Evolutionary conservation across 169 alveolate species (phyloP).

Genomic region (Fabrea salina): DNA sequence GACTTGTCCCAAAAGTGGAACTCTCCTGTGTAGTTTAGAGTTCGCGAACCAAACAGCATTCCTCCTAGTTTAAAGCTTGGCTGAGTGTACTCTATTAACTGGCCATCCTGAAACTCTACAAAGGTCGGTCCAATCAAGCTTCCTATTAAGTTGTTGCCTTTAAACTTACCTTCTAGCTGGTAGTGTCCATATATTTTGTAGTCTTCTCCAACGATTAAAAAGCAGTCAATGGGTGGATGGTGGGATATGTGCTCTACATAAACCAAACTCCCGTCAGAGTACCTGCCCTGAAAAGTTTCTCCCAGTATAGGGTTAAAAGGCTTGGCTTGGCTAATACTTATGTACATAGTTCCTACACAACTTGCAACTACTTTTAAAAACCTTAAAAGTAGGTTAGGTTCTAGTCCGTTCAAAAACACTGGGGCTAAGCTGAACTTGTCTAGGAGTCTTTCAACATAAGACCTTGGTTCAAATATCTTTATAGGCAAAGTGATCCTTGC

Average conservation of each 20-base stretch:
- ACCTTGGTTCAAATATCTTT: conserved; percentile 71
- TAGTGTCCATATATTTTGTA: conserved; percentile 59
- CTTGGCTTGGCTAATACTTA: conserved; percentile 60
- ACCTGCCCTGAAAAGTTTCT: conserved; percentile 78
- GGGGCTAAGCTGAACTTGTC: conserved; percentile 78
- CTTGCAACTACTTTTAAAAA: conserved; percentile 66
- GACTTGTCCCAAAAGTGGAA: not conserved
- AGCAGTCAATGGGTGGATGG: conserved; percentile 76
- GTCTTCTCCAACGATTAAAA: conserved; percentile 61
- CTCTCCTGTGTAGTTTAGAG: not conserved
- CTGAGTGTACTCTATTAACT: not conserved
- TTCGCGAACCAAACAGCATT: not conserved
- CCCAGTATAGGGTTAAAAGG: conserved; percentile 88
- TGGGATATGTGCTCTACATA: conserved; percentile 74
- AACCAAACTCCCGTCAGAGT: conserved; percentile 60
- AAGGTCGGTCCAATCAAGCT: not conserved
- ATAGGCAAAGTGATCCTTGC: conserved; percentile 74
- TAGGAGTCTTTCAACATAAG: conserved; percentile 64
- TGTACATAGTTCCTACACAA: conserved; percentile 61
- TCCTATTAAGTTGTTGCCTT: not conserved
- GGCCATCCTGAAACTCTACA: not conserved
- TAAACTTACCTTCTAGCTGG: not conserved
- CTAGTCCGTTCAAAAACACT: conserved; percentile 58
- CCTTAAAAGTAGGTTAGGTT: conserved; percentile 54
- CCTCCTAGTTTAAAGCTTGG: not conserved